Evolutionary conservation across 768 basidiomycete species (phyloP).

Genomic region (Termitomyces sp.): DNA sequence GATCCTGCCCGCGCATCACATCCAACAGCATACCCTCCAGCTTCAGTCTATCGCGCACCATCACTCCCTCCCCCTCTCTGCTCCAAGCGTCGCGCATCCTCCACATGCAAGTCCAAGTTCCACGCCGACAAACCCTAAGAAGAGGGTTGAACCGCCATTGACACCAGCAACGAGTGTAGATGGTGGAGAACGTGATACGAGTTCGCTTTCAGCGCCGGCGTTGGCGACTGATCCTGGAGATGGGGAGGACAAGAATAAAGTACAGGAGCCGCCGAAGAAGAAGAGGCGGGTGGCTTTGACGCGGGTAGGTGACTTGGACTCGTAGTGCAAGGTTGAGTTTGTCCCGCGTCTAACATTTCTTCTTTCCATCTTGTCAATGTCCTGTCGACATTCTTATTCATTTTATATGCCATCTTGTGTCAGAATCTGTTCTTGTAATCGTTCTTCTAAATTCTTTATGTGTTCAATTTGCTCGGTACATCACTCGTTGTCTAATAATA

Average conservation of each 20-base stretch:
- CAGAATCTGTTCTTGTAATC: neutral
- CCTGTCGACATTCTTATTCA: neutral
- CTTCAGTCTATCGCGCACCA: constrained; percentile 87
- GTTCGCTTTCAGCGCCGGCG: constrained; percentile 5
- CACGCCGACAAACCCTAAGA: constrained; percentile 24
- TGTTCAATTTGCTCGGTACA: neutral
- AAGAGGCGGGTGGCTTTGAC: constrained; percentile 79
- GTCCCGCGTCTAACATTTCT: neutral
- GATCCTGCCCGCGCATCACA: constrained; percentile 80
- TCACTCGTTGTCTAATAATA: neutral
- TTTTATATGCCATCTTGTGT: neutral
- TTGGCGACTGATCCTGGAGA: constrained; percentile 10
- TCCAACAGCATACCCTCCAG: constrained; percentile 87
- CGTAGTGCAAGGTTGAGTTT: constrained; percentile 7
- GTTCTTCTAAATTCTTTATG: neutral
- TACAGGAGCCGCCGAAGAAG: constrained; percentile 71
- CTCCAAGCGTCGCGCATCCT: constrained; percentile 23
- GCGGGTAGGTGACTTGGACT: constrained; percentile 52
- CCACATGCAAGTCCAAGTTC: constrained; percentile 22
- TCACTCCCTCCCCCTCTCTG: constrained; percentile 62
- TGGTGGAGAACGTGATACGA: constrained; percentile 26
- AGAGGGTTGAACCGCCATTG: constrained; percentile 39
- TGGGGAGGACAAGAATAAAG: constrained; percentile 18
- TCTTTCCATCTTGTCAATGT: neutral
- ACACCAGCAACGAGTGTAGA: constrained; percentile 46